A percentile compares a stretch with the other conserved stretches of the same genome.
Conservation (phyloP, 139 green algal genomes). For the Nannochloris sp. region DNA sequence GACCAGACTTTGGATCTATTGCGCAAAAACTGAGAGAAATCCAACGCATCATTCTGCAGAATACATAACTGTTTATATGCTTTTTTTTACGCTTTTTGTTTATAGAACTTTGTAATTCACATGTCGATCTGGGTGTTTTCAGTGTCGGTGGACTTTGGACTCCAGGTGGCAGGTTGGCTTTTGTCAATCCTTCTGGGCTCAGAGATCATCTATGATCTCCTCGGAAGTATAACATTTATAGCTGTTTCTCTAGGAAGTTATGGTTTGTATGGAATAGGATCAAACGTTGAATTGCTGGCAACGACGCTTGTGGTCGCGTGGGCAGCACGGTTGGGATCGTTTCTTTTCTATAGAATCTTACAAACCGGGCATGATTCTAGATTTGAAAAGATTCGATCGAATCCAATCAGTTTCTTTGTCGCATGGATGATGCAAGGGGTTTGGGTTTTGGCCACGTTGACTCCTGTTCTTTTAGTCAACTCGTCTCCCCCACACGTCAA, state of each 20-base stretch:
- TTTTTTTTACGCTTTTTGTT: not conserved
- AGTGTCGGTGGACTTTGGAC: constrained; percentile 21
- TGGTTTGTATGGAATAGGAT: constrained; percentile 11
- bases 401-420: constrained; percentile 47
- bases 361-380: constrained; percentile 59
- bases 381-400: constrained; percentile 66
- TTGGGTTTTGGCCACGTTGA: constrained; percentile 68
- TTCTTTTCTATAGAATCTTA: constrained; percentile 59
- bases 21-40: constrained; percentile 11
- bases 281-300: constrained; percentile 23
- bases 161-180: constrained; percentile 31
- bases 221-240: constrained; percentile 49
- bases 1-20: constrained; percentile 50
- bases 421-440: constrained; percentile 64
- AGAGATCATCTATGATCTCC: constrained; percentile 68
- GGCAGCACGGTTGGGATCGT: constrained; percentile 58
- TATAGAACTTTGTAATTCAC: not conserved
- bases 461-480: constrained; percentile 69
- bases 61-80: not conserved
- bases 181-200: constrained; percentile 32
- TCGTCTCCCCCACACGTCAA: constrained; percentile 6
- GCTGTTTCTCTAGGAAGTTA: constrained; percentile 22
- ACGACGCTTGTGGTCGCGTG: constrained; percentile 58
- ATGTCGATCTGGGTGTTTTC: not conserved
- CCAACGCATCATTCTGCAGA: not conserved